Evolutionary conservation across 768 basidiomycete genomes (phyloP).

Genomic region (Trametopsis cervina): DNA sequence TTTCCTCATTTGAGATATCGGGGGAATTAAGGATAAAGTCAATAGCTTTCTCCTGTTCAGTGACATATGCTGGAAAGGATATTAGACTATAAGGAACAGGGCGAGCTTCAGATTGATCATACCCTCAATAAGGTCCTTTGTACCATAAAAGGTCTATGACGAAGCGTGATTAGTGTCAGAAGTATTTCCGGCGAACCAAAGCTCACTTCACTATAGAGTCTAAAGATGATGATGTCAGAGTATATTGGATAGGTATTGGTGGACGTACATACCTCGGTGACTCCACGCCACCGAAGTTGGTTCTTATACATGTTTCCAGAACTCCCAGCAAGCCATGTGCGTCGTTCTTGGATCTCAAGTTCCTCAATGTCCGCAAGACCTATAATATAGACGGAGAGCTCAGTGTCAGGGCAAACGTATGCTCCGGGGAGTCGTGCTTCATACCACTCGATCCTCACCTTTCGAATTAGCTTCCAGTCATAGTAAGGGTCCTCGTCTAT

Average conservation of each 20-base stretch:
- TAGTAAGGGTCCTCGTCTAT: conserved; percentile 85
- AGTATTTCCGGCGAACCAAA: conserved; percentile 2
- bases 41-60: conserved; percentile 71
- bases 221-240: conserved; percentile 21
- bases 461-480: conserved; percentile 82
- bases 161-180: conserved; percentile 10
- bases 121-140: conserved; percentile 88
- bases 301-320: conserved; percentile 82
- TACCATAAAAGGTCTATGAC: conserved; percentile 80
- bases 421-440: background rate
- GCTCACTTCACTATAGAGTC: conserved; percentile 81
- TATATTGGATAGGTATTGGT: conserved; percentile 6
- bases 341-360: conserved; percentile 70
- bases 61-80: conserved; percentile 55
- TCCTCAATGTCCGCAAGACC: conserved; percentile 70
- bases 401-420: background rate
- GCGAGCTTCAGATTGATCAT: conserved; percentile 15
- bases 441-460: conserved; percentile 34
- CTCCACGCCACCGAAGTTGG: conserved; percentile 92
- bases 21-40: conserved; percentile 68
- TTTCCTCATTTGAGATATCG: conserved; percentile 78
- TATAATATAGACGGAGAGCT: conserved; percentile 18
- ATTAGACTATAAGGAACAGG: background rate
- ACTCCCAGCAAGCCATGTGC: conserved; percentile 83
- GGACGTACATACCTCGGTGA: conserved; percentile 49